phyloP scores from a whole-genome alignment of 2,329 filamentous ascomycete genomes.

The Hypoxylon sp. region DNA sequence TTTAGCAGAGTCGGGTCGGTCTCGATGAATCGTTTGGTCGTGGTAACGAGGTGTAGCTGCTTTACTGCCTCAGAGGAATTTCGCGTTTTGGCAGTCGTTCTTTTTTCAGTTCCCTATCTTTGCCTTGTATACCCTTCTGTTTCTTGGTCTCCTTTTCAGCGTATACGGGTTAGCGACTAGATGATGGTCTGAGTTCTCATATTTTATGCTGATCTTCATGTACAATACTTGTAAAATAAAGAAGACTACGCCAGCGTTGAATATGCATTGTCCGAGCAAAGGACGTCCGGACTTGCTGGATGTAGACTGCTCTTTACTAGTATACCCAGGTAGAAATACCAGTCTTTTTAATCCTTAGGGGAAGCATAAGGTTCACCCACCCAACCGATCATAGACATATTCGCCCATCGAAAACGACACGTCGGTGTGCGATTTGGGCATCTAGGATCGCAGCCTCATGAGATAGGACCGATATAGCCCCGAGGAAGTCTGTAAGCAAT shows the following conservation, averaged over 20 bases:
- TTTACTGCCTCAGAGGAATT: background rate
- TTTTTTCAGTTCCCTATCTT: background rate
- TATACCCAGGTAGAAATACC: background rate
- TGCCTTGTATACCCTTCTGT: background rate
- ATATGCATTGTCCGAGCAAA: background rate
- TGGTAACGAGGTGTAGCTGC: background rate
- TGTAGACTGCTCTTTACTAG: background rate
- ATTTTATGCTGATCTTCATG: background rate
- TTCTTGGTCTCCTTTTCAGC: background rate
- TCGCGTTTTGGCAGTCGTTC: background rate
- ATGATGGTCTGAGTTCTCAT: background rate
- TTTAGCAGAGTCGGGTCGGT: constrained; percentile 11
- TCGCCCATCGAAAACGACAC: background rate
- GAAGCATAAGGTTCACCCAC: background rate
- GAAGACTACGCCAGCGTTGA: background rate
- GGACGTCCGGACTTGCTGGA: background rate
- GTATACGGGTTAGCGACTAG: background rate
- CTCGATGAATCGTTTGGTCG: constrained; percentile 14
- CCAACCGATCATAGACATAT: background rate
- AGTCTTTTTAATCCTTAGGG: background rate
- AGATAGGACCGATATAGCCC: background rate
- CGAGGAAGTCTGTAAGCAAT: background rate
- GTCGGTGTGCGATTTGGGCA: constrained; percentile 19
- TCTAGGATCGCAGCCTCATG: constrained; percentile 11
- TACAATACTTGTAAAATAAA: background rate